Evolutionary conservation across 257 asterid genomes (phyloP), one percentile per base, ranked within the genome.

Genomic region (Solanum bulbocastanum): DNA sequence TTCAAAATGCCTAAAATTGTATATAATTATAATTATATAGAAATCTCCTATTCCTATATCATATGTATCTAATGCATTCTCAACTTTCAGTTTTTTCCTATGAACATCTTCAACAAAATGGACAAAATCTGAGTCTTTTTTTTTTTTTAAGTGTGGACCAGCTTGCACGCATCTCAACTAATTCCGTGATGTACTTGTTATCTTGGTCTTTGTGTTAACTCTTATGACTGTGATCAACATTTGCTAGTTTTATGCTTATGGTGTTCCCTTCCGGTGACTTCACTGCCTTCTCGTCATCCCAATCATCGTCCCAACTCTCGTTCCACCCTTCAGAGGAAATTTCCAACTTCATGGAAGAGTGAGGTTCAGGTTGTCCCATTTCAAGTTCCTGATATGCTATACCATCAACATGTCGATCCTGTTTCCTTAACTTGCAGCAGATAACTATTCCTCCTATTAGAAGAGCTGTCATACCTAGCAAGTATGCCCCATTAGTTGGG

Each of bases 331-430:
- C 92, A 15, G 86, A 58, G 10, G 90, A 62, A 27, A 30, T 27
- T 86, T 90, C 95, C 12, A 87, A 82, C 16, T 88, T 83, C 27
- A 56, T 58, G 4, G 93, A 86, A 74, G 94, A 81, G 2, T 85
- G 66, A 13, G 87, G 12, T 30, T 90, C 91, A 65, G 86, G 88
- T 60, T 88, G 88, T 83, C 92, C 93, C 97, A 95, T 93, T 89
- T 95, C 95, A 83, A 94, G 93, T 89, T 89, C 97, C 23, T 88
- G 91, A 90, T 95, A 95, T 74, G 92, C 88, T 52, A 93, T 89
- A 58, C 94, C 94, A n/a, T 88, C 90, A 10, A 88, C 90, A 81
- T 88, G 94, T 44, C 92, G 89, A 49, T 58, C 85, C 32, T 89
- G 88, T 62, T 84, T 92, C 23, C 87, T 85, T 14, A 92, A 27